phyloP scores from a whole-genome alignment of 768 basidiomycete species.

The Arthromyces matolae region DNA sequence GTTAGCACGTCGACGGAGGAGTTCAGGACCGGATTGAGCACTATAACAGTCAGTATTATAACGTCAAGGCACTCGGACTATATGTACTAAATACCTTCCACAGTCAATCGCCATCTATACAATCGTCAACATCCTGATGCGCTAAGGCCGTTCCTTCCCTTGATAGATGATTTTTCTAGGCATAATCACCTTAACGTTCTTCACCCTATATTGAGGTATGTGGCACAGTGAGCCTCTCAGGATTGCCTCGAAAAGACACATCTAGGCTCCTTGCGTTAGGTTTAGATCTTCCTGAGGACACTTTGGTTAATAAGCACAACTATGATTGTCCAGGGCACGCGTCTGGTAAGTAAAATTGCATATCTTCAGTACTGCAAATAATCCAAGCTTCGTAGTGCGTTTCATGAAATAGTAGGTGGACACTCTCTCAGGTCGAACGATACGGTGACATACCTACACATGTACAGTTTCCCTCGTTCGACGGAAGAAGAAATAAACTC shows the following conservation, averaged over 20 bases:
- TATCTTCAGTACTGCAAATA: no score
- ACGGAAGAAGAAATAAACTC: constrained; percentile 39
- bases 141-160: constrained; percentile 32
- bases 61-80: neutral
- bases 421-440: neutral
- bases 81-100: neutral
- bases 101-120: constrained; percentile 33
- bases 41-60: constrained; percentile 48
- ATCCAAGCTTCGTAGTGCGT: neutral
- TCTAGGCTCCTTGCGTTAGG: constrained; percentile 36
- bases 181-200: constrained; percentile 36
- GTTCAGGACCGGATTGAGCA: constrained; percentile 63
- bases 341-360: constrained; percentile 23
- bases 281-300: constrained; percentile 42
- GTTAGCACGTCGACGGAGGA: constrained; percentile 56
- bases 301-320: constrained; percentile 36
- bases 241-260: neutral
- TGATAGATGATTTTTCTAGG: constrained; percentile 32
- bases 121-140: constrained; percentile 32
- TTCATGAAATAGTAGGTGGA: constrained; percentile 34
- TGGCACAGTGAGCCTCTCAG: neutral
- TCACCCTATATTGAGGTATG: constrained; percentile 33
- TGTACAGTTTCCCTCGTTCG: constrained; percentile 35
- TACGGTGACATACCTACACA: neutral
- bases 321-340: constrained; percentile 35